These are phyloP conservation scores for Polyporus arcularius DNA, from an alignment of 768 basidiomycete genomes.

Conservation along the genomic window DNA sequence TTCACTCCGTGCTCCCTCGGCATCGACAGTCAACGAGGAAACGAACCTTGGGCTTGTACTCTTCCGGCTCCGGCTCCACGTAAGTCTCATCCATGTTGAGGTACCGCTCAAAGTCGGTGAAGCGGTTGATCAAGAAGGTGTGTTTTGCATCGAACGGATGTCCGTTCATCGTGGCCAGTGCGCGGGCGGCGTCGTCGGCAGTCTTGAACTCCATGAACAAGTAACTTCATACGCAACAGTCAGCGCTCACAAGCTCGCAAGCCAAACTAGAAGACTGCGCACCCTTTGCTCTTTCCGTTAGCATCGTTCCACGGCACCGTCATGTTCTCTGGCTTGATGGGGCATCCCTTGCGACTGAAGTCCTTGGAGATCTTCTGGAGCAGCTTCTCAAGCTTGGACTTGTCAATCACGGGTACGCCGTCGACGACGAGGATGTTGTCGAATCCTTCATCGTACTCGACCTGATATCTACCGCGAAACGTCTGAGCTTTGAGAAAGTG, in stretches of 20 bases:
- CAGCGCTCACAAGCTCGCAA: too few relatives aligned
- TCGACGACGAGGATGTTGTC: conserved; percentile 94
- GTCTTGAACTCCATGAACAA: conserved; percentile 80
- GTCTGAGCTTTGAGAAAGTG: not conserved
- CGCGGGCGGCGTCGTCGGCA: conserved; percentile 68
- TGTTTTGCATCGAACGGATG: conserved; percentile 88
- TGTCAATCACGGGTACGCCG: conserved; percentile 88
- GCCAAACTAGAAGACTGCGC: conserved; percentile 24
- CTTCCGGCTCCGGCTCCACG: conserved; percentile 69
- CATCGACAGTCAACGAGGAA: not conserved
- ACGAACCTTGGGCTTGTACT: conserved; percentile 71
- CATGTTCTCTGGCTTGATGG: conserved; percentile 76
- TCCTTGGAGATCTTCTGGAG: conserved; percentile 80
- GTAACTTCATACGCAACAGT: conserved; percentile 49
- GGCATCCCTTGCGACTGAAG: conserved; percentile 78
- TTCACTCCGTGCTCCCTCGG: not conserved
- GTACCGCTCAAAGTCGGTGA: conserved; percentile 87
- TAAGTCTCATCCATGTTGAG: conserved; percentile 77
- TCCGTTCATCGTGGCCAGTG: conserved; percentile 67
- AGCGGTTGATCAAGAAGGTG: conserved; percentile 81
- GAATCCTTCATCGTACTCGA: conserved; percentile 81
- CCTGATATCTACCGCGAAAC: conserved; percentile 68
- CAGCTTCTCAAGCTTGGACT: conserved; percentile 79
- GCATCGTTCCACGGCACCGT: conserved; percentile 87
- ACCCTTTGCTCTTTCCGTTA: conserved; percentile 92